phyloP scores from a whole-genome alignment of 148 eudicot species.

The Cornus kousa region DNA sequence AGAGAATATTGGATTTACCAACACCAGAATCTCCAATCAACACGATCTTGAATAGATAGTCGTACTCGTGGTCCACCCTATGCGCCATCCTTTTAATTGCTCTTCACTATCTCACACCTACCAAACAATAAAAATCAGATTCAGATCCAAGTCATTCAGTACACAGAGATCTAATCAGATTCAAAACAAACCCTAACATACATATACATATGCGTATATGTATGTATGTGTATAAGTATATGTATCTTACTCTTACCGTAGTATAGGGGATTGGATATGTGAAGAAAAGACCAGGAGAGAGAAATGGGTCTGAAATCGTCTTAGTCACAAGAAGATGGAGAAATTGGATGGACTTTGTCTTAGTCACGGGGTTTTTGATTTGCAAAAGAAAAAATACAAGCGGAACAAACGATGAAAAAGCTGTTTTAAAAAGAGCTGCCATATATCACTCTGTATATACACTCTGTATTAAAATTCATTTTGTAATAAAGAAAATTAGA shows the following conservation, averaged over 20 bases:
- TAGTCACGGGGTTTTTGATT: too few species aligned
- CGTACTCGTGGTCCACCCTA: slow-evolving; percentile 72
- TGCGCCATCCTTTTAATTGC: slow-evolving; percentile 34
- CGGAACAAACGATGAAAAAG: slow-evolving; percentile 28
- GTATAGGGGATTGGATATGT: neutral
- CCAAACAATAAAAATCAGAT: slow-evolving; percentile 14
- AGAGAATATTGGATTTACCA: slow-evolving; percentile 68
- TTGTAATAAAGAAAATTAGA: too few species aligned
- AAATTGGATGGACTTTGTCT: too few species aligned
- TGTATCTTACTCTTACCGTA: neutral
- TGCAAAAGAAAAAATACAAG: slow-evolving; percentile 7
- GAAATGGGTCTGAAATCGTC: neutral
- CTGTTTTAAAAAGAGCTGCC: neutral
- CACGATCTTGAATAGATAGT: slow-evolving; percentile 72
- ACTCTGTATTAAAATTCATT: too few species aligned
- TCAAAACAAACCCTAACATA: neutral
- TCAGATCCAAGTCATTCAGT: slow-evolving; percentile 26
- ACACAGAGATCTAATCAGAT: neutral
- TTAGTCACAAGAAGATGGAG: too few species aligned
- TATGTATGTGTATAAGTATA: too few species aligned
- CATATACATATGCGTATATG: neutral
- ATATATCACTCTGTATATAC: too few species aligned
- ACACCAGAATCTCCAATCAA: slow-evolving; percentile 78
- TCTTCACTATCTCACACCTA: slow-evolving; percentile 13
- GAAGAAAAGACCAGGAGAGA: neutral